These are phyloP conservation scores for Globisporangium spiculum DNA, from an alignment of 352 stramenopile genomes.

Conservation along the genomic window DNA sequence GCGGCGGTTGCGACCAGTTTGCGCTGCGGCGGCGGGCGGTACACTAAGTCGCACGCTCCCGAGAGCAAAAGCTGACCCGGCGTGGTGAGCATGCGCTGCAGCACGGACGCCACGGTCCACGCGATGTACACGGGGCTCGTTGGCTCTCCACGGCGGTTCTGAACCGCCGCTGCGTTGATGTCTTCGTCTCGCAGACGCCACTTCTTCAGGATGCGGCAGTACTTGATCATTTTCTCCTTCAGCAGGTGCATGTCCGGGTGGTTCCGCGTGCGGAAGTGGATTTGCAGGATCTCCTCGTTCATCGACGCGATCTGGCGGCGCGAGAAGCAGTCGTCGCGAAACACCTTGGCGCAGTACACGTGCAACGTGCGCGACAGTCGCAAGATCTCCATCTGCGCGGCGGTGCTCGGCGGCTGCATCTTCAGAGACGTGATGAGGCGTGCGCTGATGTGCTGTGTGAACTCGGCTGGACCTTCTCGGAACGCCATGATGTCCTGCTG, in stretches of 20 bases:
- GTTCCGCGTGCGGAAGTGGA: constrained; percentile 68
- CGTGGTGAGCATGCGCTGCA: constrained; percentile 39
- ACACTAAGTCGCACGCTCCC: constrained; percentile 53
- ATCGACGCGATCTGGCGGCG: constrained; percentile 69
- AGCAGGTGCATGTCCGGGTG: constrained; percentile 69
- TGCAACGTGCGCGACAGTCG: constrained; percentile 64
- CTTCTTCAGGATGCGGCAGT: constrained; percentile 53
- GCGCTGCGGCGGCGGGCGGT: constrained; percentile 29
- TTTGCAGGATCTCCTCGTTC: constrained; percentile 80
- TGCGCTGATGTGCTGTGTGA: constrained; percentile 59
- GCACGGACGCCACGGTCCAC: constrained; percentile 37
- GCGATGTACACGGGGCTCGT: constrained; percentile 45
- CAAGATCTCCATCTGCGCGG: constrained; percentile 65
- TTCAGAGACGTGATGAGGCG: constrained; percentile 51
- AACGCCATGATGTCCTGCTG: constrained; percentile 58
- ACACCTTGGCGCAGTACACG: constrained; percentile 65
- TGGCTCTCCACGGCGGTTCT: constrained; percentile 29
- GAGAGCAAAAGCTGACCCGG: constrained; percentile 46
- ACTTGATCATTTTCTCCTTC: constrained; percentile 62
- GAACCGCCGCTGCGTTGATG: constrained; percentile 55
- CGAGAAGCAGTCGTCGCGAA: constrained; percentile 69
- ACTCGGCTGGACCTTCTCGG: constrained; percentile 52
- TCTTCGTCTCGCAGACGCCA: constrained; percentile 71
- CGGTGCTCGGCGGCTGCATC: constrained; percentile 51
- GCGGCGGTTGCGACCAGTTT: constrained; percentile 23